Conservation (phyloP, 345 rosid genomes). For the Lenwebbia sp. region DNA sequence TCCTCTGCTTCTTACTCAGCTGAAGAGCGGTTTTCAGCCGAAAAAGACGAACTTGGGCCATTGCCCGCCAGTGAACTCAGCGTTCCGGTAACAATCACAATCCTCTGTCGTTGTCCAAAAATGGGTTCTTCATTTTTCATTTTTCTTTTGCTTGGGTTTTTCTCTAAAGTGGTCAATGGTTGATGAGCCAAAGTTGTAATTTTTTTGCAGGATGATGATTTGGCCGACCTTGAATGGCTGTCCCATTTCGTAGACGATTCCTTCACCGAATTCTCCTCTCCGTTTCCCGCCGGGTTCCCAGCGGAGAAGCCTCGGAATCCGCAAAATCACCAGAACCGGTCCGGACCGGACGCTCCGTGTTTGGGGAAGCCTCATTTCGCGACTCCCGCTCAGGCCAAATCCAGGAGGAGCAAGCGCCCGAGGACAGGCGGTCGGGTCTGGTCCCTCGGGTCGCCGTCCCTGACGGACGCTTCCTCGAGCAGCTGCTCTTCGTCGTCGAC, state of each 20-base stretch:
- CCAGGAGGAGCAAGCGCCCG: slow-evolving; percentile 76
- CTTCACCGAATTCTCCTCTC: slow-evolving; percentile 43
- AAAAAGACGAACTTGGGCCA: slow-evolving; percentile 22
- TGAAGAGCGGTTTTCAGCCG: slow-evolving; percentile 4
- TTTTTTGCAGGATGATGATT: slow-evolving; percentile 56
- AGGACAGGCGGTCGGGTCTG: slow-evolving; percentile 47
- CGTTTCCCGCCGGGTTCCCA: slow-evolving; percentile 21
- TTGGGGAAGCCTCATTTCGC: slow-evolving; percentile 11
- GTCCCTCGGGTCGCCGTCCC: slow-evolving; percentile 49
- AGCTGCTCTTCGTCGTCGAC: slow-evolving; percentile 23
- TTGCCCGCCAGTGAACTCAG: slow-evolving; percentile 41
- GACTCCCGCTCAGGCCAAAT: slow-evolving; percentile 57
- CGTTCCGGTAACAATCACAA: slow-evolving; percentile 42
- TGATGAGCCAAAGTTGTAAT: neutral
- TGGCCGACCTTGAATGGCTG: slow-evolving; percentile 72
- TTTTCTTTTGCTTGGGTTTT: neutral
- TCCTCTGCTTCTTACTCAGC: neutral
- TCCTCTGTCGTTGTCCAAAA: neutral
- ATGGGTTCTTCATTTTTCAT: neutral
- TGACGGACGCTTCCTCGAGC: slow-evolving; percentile 38
- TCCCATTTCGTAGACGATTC: slow-evolving; percentile 86
- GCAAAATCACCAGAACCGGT: neutral
- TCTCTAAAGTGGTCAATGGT: neutral
- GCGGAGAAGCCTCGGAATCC: slow-evolving; percentile 16
- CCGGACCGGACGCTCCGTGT: slow-evolving; percentile 16